phyloP scores from a whole-genome alignment of 176 grass and related monocot species.

The Neostapfia colusana region DNA sequence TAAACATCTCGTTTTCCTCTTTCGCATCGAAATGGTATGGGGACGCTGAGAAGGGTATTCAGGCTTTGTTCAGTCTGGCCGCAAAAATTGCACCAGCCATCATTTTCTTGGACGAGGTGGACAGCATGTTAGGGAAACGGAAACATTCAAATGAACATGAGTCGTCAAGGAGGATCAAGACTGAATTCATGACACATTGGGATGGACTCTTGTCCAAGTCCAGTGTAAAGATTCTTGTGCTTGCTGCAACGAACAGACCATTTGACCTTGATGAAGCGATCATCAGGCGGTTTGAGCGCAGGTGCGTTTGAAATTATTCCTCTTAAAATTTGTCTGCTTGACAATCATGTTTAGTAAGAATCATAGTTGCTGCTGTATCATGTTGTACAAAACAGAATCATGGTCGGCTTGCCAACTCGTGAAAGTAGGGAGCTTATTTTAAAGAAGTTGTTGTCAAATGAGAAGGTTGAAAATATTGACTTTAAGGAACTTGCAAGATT shows the following conservation, averaged over 20 bases:
- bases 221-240: constrained; percentile 59
- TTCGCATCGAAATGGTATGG: constrained; percentile 73
- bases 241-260: constrained; percentile 69
- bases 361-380: constrained; percentile 10
- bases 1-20: constrained; percentile 68
- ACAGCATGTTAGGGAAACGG: constrained; percentile 60
- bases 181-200: constrained; percentile 80
- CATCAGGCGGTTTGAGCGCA: constrained; percentile 69
- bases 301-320: constrained; percentile 41
- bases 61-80: constrained; percentile 62
- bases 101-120: constrained; percentile 80
- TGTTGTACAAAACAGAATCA: constrained; percentile 58
- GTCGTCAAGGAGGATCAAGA: constrained; percentile 70
- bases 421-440: constrained; percentile 83
- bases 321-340: background rate
- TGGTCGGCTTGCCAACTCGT: constrained; percentile 73
- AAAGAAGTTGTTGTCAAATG: constrained; percentile 63
- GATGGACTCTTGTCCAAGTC: constrained; percentile 65
- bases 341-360: background rate
- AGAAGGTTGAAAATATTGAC: constrained; percentile 62
- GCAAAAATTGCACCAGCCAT: constrained; percentile 69
- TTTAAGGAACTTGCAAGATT: constrained; percentile 78
- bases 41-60: constrained; percentile 62
- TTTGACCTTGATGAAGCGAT: constrained; percentile 86
- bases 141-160: constrained; percentile 56